phyloP scores from a whole-genome alignment of 805 yeast species.

The Tanozyma kutaoensis region DNA sequence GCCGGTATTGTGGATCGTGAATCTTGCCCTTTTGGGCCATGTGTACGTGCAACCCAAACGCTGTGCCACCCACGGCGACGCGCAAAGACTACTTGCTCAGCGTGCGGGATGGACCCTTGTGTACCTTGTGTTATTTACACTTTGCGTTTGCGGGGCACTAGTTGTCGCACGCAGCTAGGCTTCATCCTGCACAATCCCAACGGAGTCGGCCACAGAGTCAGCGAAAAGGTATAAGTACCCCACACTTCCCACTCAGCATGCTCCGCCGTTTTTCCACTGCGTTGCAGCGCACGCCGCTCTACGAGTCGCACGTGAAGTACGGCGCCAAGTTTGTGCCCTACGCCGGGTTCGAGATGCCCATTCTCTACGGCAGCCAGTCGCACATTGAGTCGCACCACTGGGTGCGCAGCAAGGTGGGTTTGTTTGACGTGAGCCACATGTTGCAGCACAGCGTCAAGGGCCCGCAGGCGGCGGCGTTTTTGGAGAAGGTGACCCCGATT shows the following conservation, averaged over 20 bases:
- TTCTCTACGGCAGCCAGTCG: constrained; percentile 67
- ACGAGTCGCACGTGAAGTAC: constrained; percentile 60
- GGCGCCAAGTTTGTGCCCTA: constrained; percentile 92
- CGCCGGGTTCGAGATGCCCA: constrained; percentile 96
- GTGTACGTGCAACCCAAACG: too few relatives aligned
- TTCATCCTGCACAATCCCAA: too few relatives aligned
- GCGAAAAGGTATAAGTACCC: too few relatives aligned
- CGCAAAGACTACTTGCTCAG: too few relatives aligned
- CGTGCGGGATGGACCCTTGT: too few relatives aligned
- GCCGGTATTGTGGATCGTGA: too few relatives aligned
- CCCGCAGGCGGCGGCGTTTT: constrained; percentile 45
- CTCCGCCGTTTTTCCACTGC: constrained; percentile 2
- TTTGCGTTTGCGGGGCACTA: too few relatives aligned
- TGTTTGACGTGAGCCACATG: constrained; percentile 97
- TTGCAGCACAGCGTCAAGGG: constrained; percentile 78
- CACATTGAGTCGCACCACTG: constrained; percentile 92
- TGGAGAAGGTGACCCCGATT: constrained; percentile 80
- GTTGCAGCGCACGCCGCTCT: constrained; percentile 61
- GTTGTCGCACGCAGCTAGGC: too few relatives aligned
- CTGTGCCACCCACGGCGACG: too few relatives aligned
- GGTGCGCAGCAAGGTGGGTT: constrained; percentile 80
- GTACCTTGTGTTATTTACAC: too few relatives aligned
- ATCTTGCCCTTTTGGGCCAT: too few relatives aligned
- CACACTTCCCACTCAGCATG: background rate
- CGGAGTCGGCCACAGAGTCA: too few relatives aligned